Evolutionary conservation across 495 filamentous ascomycete species (phyloP).

Genomic region (Bathelium albidoporum): DNA sequence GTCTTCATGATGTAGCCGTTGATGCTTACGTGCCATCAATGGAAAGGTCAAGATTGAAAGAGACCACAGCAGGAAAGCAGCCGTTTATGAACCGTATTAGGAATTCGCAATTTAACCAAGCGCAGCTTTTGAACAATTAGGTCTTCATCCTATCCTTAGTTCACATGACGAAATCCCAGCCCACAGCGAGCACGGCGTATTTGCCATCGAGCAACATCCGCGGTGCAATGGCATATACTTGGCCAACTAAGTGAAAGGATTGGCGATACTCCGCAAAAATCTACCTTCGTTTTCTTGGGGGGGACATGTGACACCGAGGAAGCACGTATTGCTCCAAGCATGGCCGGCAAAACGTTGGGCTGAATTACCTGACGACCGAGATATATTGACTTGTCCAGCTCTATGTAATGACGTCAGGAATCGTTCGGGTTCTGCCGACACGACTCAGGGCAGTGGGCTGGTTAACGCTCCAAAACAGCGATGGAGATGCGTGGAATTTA

Average conservation of each 20-base stretch:
- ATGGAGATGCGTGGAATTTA: no score
- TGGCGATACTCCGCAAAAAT: neutral
- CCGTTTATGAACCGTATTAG: neutral
- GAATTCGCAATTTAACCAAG: neutral
- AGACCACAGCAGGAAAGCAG: neutral
- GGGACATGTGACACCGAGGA: neutral
- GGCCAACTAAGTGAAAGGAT: neutral
- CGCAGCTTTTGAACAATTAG: neutral
- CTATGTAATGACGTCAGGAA: constrained; percentile 1
- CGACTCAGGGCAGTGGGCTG: no score
- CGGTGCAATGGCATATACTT: neutral
- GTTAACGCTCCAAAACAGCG: no score
- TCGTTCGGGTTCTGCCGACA: no score
- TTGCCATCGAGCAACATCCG: neutral
- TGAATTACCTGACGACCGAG: neutral
- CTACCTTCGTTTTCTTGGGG: neutral
- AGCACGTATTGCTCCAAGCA: neutral
- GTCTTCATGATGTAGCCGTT: neutral
- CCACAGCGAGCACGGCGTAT: neutral
- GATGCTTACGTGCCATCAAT: neutral
- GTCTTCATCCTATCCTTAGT: neutral
- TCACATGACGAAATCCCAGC: neutral
- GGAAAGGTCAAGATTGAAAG: neutral
- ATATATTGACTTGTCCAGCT: neutral
- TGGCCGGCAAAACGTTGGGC: neutral